Conservation (phyloP, 805 yeast genomes). For the Saccharomycopsis sp. region DNA sequence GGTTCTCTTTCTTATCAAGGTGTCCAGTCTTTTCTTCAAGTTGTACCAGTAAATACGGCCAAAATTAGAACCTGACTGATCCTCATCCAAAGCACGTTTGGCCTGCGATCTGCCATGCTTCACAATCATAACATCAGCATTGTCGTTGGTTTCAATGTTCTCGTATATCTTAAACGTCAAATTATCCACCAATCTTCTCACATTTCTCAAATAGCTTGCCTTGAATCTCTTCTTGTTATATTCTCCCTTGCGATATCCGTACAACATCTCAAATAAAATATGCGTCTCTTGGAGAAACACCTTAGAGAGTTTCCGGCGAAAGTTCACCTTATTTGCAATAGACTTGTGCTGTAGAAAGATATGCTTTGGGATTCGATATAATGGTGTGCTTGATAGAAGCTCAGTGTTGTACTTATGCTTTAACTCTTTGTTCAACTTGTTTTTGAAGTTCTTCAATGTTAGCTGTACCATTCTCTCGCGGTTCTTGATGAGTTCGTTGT, state of each 20-base stretch:
- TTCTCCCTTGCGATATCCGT: constrained; percentile 10
- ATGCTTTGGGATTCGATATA: constrained; percentile 14
- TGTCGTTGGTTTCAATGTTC: constrained; percentile 24
- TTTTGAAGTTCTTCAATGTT: constrained; percentile 12
- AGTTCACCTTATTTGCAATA: constrained; percentile 4
- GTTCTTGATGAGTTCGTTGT: constrained; percentile 9
- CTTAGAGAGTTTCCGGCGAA: constrained; percentile 9
- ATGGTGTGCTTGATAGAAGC: constrained; percentile 11
- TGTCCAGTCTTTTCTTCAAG: constrained; percentile 23
- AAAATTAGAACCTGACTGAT: constrained; percentile 27
- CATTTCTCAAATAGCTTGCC: constrained; percentile 11
- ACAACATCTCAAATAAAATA: constrained; percentile 13
- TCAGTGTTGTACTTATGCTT: constrained; percentile 15
- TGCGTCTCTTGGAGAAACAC: constrained; percentile 13
- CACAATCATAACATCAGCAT: constrained; percentile 25
- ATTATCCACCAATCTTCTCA: constrained; percentile 4
- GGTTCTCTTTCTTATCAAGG: constrained; percentile 3
- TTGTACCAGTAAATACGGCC: constrained; percentile 31
- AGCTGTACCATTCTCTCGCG: constrained; percentile 14
- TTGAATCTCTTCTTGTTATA: constrained; percentile 14
- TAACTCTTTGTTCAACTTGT: constrained; percentile 15
- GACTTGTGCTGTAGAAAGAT: constrained; percentile 16
- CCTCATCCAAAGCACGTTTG: neutral
- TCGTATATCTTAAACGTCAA: constrained; percentile 19
- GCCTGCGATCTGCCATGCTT: constrained; percentile 16